Evolutionary conservation across 1,284 basidiomycete species (phyloP), one percentile per base, ranked within the genome.

Genomic region (Sanghuangporus baumii): DNA sequence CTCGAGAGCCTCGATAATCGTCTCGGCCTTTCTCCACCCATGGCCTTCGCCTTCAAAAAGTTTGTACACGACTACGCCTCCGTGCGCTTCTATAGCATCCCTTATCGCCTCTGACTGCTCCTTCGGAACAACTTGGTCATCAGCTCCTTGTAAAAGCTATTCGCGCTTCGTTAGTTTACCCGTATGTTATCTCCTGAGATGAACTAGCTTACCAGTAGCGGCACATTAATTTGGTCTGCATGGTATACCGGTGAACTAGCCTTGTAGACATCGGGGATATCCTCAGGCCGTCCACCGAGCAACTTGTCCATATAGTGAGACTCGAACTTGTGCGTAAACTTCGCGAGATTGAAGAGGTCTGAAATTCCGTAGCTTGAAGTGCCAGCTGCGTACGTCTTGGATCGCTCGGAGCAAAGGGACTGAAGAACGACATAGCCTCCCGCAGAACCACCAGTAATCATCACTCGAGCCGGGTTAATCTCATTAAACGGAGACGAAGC

Each of bases 301-400:
- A 90, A 74, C 62, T 79, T 78, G 51, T 76, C 73, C 65, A 80
- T 70, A 65, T 86, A 88, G n/a, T 75, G 73, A 20, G 79, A 75
- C 70, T 87, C 83, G 57, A 88, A 89, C 67, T 91, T 91, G 73
- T 91, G 88, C 0, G 84, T 85, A 62, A 82, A 78, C 40, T 78
- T 72, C 5, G 74, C 77, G 16, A 88, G 75, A 20, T 74, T 72
- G 1, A 69, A 70, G 14, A 89, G 70, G 63, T 87, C 81, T 0
- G 81, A 81, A 20, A 89, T 72, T 0, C 87, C 87, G 67, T 78
- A 89, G 23, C 71, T 72, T 0, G 81, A 80, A 0, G 78, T 79
- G 0, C 79, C 84, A 3, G 79, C 82, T 1, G 79, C 77, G 65
- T 83, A 84, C 5, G 38, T 48, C 7, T 37, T 56, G 31, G 63